Base-by-base conservation (phyloP, 371 early-diverging fungal genomes). In the Zychaea mexicana region DNA sequence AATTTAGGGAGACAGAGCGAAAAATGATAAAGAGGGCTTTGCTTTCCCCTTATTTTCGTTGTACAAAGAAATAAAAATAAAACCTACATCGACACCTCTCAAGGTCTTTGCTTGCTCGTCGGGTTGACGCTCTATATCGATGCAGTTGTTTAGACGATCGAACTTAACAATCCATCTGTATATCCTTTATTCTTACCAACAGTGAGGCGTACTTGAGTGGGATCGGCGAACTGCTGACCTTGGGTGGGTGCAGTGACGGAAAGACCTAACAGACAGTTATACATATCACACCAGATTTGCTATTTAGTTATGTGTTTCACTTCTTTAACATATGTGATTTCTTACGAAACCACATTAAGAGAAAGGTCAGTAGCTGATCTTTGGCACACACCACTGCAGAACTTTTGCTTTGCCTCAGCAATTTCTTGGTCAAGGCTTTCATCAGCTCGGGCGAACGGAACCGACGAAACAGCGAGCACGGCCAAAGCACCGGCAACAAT, bases 371-470 rank as follows among this genome's bases (percentile, higher is more conserved):
- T n/a, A n/a, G n/a, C n/a, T n/a, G n/a, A n/a, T n/a, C n/a, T n/a
- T n/a, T n/a, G n/a, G 8, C 19, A 24, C 32, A 32, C 62, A 67
- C 70, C 70, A 45, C 66, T 64, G 52, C 70, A 70, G 64, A 62
- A 70, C 57, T 63, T 66, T 24, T 70, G 28, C 28, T 32, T 66
- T 39, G 66, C 70, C 19, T 21, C 22, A 31, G 59, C 64, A 17
- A 68, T 68, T 38, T 68, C 42, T 17, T 42, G 56, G 38, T 67
- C 68, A 30, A 30, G 52, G 19, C 30, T 27, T n/a, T n/a, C n/a
- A 55, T 69, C 69, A 21, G 65, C 69, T 4, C 13, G 21, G 24
- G 24, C 49, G 15, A 36, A 36, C 27, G 32, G 54, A 33, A 15
- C 42, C 4, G 62, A 58, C 22, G 61, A 24, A 22, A 59, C 59